Conservation (phyloP, 202 grass and related monocot genomes). For the Setaria viridis region DNA sequence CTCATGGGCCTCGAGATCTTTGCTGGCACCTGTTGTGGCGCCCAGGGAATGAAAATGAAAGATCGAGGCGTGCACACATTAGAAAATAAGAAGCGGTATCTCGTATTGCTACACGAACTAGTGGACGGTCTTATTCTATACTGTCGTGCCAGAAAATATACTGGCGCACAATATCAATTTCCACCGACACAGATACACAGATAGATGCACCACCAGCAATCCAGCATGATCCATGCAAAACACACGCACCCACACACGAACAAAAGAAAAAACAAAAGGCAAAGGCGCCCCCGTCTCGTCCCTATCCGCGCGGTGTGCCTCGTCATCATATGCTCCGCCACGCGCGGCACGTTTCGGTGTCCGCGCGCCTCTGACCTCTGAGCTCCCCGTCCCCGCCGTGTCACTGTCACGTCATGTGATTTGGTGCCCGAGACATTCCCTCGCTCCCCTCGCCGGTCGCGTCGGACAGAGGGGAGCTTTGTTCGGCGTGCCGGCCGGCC, state of each 20-base stretch:
- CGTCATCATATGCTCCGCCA: neutral
- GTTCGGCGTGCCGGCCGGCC: constrained; percentile 5
- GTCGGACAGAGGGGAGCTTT: neutral
- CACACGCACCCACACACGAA: neutral
- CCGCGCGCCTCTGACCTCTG: neutral
- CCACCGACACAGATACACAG: neutral
- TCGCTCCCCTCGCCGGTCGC: neutral
- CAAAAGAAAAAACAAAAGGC: neutral
- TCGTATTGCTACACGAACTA: neutral
- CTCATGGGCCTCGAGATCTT: neutral
- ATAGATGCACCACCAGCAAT: neutral
- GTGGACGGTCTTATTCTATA: neutral
- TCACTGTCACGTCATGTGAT: constrained; percentile 11
- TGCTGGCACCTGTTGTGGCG: too few species aligned
- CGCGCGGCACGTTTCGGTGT: constrained; percentile 34
- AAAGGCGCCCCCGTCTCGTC: neutral
- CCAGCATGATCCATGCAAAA: constrained; percentile 15
- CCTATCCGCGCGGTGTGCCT: neutral
- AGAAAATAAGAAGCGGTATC: too few species aligned
- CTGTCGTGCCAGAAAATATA: neutral
- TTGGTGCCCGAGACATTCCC: constrained; percentile 14
- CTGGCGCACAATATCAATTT: neutral
- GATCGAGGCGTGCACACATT: too few species aligned
- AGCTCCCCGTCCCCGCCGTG: too few species aligned
- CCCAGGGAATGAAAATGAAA: too few species aligned